Conservation (phyloP, 2,329 filamentous ascomycete genomes). For the Moelleriella libera region DNA sequence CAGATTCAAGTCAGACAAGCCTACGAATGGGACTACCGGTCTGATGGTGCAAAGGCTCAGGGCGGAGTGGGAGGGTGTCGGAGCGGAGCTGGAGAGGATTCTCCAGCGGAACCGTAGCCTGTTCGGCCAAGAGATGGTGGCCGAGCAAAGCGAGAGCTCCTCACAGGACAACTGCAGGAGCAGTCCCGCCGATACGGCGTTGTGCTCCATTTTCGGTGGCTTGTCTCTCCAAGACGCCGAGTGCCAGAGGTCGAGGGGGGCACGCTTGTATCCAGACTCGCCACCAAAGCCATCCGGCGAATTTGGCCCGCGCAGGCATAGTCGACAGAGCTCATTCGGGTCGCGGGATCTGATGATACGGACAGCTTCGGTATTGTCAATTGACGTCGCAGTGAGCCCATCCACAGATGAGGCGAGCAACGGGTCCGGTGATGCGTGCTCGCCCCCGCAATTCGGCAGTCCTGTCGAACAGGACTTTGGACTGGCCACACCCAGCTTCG, state of each 20-base stretch:
- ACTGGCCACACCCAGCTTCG: slow-evolving; percentile 10
- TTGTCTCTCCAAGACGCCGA: slow-evolving; percentile 18
- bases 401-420: slow-evolving; percentile 20
- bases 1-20: slow-evolving; percentile 18
- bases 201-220: slow-evolving; percentile 21
- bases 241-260: slow-evolving; percentile 10
- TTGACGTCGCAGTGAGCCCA: slow-evolving; percentile 21
- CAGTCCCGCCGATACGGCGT: slow-evolving; percentile 12
- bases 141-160: slow-evolving; percentile 11
- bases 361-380: slow-evolving; percentile 12
- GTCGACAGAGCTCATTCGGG: slow-evolving; percentile 3
- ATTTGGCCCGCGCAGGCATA: slow-evolving; percentile 1
- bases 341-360: slow-evolving; percentile 4
- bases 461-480: slow-evolving; percentile 14
- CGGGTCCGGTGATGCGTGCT: slow-evolving; percentile 15
- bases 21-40: slow-evolving; percentile 13
- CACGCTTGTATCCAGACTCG: slow-evolving; percentile 5
- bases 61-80: slow-evolving; percentile 23
- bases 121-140: slow-evolving; percentile 9
- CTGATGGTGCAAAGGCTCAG: slow-evolving; percentile 21
- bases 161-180: slow-evolving; percentile 7
- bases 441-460: slow-evolving; percentile 21
- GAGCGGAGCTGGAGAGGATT: slow-evolving; percentile 17
- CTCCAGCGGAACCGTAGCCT: slow-evolving; percentile 20
- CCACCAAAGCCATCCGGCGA: slow-evolving; percentile 1